Evolutionary conservation across 2,329 filamentous ascomycete genomes (phyloP).

Genomic region (Colletotrichum acutatum): DNA sequence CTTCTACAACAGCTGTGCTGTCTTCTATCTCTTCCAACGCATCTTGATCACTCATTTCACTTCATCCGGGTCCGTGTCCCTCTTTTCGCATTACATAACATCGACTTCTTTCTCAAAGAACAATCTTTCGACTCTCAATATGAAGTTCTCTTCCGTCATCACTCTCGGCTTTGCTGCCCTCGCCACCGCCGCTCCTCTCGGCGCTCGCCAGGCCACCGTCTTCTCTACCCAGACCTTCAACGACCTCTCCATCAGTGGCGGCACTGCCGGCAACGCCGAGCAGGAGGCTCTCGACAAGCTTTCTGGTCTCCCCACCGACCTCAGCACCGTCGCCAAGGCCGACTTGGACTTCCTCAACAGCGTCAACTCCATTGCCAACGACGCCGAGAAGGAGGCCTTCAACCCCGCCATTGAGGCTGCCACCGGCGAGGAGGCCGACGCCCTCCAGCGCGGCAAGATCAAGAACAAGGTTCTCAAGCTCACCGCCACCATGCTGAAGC

Average conservation of each 20-base stretch:
- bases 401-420: constrained; percentile 64
- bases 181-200: constrained; percentile 43
- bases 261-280: constrained; percentile 56
- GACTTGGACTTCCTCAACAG: constrained; percentile 62
- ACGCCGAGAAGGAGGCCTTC: constrained; percentile 64
- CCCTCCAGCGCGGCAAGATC: constrained; percentile 65
- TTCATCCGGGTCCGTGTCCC: constrained; percentile 33
- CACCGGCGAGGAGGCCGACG: constrained; percentile 55
- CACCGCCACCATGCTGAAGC: constrained; percentile 60
- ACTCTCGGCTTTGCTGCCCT: constrained; percentile 42
- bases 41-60: constrained; percentile 31
- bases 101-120: background rate
- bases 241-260: constrained; percentile 58
- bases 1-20: constrained; percentile 34
- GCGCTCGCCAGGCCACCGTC: constrained; percentile 40
- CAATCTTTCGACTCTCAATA: constrained; percentile 33
- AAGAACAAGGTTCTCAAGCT: constrained; percentile 72
- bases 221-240: constrained; percentile 52
- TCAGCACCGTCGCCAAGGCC: constrained; percentile 54
- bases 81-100: constrained; percentile 5
- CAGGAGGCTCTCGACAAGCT: constrained; percentile 55
- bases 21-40: constrained; percentile 33
- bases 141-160: constrained; percentile 49
- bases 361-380: constrained; percentile 63
- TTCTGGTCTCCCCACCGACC: constrained; percentile 50